phyloP scores from a whole-genome alignment of 2,329 filamentous ascomycete species.

The Huntiella savannae region DNA sequence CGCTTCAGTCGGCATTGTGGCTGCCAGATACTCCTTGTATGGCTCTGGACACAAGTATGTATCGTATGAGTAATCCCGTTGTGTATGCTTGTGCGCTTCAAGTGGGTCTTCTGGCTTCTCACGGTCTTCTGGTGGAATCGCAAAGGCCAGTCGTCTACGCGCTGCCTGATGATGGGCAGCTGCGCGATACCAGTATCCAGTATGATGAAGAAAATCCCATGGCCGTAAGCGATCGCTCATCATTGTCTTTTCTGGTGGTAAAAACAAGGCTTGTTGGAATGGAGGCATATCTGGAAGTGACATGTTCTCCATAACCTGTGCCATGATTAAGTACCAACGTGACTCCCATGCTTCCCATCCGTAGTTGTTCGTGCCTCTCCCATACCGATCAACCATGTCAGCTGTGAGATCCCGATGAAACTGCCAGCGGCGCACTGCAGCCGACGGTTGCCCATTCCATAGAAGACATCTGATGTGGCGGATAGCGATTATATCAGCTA shows the following conservation, averaged over 20 bases:
- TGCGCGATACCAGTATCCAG: constrained; percentile 46
- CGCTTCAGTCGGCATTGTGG: neutral
- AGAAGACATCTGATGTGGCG: constrained; percentile 67
- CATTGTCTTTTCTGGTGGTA: constrained; percentile 38
- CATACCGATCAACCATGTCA: constrained; percentile 63
- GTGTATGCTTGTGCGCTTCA: constrained; percentile 25
- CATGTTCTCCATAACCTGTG: constrained; percentile 35
- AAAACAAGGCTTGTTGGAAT: constrained; percentile 26
- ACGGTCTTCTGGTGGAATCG: constrained; percentile 41
- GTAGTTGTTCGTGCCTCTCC: constrained; percentile 73
- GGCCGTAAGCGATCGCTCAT: constrained; percentile 39
- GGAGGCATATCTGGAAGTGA: constrained; percentile 31
- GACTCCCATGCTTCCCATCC: constrained; percentile 91
- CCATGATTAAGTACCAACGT: constrained; percentile 46
- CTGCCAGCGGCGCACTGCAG: constrained; percentile 65
- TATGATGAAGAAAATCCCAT: constrained; percentile 45
- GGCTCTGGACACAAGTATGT: constrained; percentile 48
- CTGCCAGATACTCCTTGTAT: constrained; percentile 29
- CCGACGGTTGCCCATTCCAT: constrained; percentile 60
- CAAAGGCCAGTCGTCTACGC: constrained; percentile 32
- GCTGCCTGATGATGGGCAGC: constrained; percentile 37
- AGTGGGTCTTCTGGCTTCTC: constrained; percentile 29
- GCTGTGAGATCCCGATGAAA: constrained; percentile 54
- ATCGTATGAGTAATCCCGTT: constrained; percentile 38
- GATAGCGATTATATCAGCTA: constrained; percentile 66